Evolutionary conservation across 163 green algal genomes (phyloP), one percentile per base, ranked within the genome.

Genomic region (Scenedesmus sp.): DNA sequence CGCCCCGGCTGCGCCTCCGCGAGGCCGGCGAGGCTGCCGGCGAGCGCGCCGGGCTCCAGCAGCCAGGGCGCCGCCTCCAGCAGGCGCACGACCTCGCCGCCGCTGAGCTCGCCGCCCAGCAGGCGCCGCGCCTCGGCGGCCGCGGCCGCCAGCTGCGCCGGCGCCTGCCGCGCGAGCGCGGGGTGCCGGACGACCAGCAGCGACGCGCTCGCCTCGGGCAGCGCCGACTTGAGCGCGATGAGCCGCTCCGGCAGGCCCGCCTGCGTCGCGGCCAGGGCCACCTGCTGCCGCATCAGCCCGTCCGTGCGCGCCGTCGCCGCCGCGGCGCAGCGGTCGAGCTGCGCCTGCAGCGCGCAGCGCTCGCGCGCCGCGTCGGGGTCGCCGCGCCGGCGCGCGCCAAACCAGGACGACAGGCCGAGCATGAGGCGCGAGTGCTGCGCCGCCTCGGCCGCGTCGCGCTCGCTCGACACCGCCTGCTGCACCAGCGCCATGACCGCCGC

Each of bases 51-150:
- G 10, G 50, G 67, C 51, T 76, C 67, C 36, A 76, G 33, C 67
- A 76, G 67, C 67, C 67, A 76, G 0, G 67, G 67, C 36, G 64
- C 51, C 11, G 47, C 67, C 53, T 53, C 29, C 29, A 76, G 45
- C 18, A 76, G 18, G 29, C 13, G 33, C 45, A 44, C 31, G 29
- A 63, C 5, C 3, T 50, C 60, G 10, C 64, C 45, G 33, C 31
- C 34, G 15, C 22, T 60, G 45, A 74, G 64, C 64, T 47, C 60
- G 64, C 31, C 36, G 17, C 5, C 29, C 42, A 36, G 9, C 39
- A 72, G n/a, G 33, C n/a, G n/a, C n/a, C n/a, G n/a, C n/a, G n/a
- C n/a, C n/a, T n/a, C n/a, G n/a, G n/a, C 60, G 50, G 60, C 36
- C 63, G 45, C 20, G 11, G 24, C 65, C 54, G 29, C 20, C 29